phyloP scores from a whole-genome alignment of 108 stramenopile genomes.

The Cylindrotheca closterium region DNA sequence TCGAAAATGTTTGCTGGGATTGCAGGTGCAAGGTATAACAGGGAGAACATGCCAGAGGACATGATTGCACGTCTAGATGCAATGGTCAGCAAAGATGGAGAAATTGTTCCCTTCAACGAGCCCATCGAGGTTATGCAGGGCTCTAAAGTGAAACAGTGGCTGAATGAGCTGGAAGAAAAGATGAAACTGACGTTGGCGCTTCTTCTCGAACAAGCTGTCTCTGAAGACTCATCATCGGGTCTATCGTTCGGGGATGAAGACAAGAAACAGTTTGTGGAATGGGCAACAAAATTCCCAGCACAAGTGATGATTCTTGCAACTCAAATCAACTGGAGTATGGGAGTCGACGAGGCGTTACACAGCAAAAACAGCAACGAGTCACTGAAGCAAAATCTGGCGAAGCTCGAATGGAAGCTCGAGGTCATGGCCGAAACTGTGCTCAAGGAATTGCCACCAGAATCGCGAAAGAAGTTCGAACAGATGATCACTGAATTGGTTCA shows the following conservation, averaged over 20 bases:
- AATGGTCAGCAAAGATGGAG: slow-evolving; percentile 97
- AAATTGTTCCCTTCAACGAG: slow-evolving; percentile 75
- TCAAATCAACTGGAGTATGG: slow-evolving; percentile 91
- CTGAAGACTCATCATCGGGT: slow-evolving; percentile 49
- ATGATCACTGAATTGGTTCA: slow-evolving; percentile 98
- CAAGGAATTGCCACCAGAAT: slow-evolving; percentile 77
- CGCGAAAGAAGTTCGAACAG: slow-evolving; percentile 96
- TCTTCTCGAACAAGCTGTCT: slow-evolving; percentile 81
- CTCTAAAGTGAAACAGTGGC: slow-evolving; percentile 91
- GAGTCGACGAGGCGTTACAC: slow-evolving; percentile 78
- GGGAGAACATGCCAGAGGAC: slow-evolving; percentile 59
- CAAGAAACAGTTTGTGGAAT: slow-evolving; percentile 72
- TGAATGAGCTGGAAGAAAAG: slow-evolving; percentile 81
- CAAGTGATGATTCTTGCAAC: slow-evolving; percentile 95
- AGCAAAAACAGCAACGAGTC: slow-evolving; percentile 40
- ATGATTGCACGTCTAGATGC: slow-evolving; percentile 68
- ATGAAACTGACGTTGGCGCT: slow-evolving; percentile 92
- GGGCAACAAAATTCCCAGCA: slow-evolving; percentile 90
- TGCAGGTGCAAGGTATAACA: slow-evolving; percentile 39
- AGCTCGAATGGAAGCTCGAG: slow-evolving; percentile 76
- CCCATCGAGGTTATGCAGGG: slow-evolving; percentile 72
- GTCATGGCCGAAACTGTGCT: slow-evolving; percentile 93
- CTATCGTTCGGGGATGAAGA: slow-evolving; percentile 30
- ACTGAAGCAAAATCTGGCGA: slow-evolving; percentile 40
- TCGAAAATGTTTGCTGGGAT: slow-evolving; percentile 99